These are phyloP conservation scores for Leccinum subgranulosum DNA, from an alignment of 768 basidiomycete species.

Conservation along the genomic window DNA sequence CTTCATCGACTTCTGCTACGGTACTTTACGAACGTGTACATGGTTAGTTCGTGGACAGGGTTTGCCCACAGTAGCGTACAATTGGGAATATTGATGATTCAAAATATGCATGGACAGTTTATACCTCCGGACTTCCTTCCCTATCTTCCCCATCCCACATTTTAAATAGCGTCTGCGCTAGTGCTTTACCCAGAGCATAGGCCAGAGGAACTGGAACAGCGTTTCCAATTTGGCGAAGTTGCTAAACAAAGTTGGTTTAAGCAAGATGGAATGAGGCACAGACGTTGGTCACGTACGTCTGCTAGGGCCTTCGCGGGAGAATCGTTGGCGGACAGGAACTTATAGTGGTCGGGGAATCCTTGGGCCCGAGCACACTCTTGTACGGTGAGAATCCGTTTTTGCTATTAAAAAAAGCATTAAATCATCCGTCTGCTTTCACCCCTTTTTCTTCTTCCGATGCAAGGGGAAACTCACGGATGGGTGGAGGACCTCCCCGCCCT, in stretches of 20 bases:
- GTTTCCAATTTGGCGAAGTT: constrained; percentile 76
- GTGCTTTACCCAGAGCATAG: constrained; percentile 51
- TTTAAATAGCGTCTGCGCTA: constrained; percentile 44
- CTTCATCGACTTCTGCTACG: neutral
- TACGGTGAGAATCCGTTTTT: constrained; percentile 67
- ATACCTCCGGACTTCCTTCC: constrained; percentile 44
- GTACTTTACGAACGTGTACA: constrained; percentile 1
- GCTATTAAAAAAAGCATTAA: constrained; percentile 37
- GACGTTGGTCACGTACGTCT: constrained; percentile 45
- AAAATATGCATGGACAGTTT: neutral
- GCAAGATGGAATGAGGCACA: neutral
- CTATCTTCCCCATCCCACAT: constrained; percentile 44
- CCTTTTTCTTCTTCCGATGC: neutral
- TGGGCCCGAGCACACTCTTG: constrained; percentile 71
- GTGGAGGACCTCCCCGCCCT: constrained; percentile 44
- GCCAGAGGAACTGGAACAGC: constrained; percentile 74
- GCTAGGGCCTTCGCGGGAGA: constrained; percentile 33
- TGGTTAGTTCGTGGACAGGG: neutral
- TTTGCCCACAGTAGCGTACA: neutral
- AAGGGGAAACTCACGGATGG: constrained; percentile 36
- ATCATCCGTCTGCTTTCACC: neutral
- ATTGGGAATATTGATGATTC: neutral
- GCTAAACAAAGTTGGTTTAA: constrained; percentile 38
- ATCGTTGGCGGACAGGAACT: constrained; percentile 51
- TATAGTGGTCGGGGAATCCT: constrained; percentile 72